These are phyloP conservation scores for Guadua angustifolia DNA, from an alignment of 176 grass and related monocot genomes.

Conservation along the genomic window DNA sequence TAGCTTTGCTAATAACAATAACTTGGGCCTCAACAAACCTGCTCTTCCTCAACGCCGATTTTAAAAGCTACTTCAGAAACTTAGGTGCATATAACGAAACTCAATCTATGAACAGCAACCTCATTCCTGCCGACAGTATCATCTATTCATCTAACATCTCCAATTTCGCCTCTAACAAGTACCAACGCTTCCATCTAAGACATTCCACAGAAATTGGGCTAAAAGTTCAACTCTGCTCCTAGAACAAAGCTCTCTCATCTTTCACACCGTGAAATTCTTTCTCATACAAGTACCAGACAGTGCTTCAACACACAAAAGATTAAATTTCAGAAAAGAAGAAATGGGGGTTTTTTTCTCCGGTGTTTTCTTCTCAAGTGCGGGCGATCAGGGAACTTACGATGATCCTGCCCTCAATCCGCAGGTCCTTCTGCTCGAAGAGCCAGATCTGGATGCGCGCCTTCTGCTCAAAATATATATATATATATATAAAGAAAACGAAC, in stretches of 20 bases:
- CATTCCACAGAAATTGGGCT: too few species aligned
- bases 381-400: too few species aligned
- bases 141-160: neutral
- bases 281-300: too few species aligned
- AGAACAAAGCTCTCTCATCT: too few species aligned
- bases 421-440: slow-evolving; percentile 96
- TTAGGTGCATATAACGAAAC: neutral
- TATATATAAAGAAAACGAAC: slow-evolving; percentile 31
- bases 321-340: too few species aligned
- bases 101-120: neutral
- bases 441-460: slow-evolving; percentile 98
- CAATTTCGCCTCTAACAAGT: neutral
- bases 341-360: too few species aligned
- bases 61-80: neutral
- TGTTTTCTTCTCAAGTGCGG: too few species aligned
- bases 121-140: neutral
- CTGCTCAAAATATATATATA: slow-evolving; percentile 49
- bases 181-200: neutral
- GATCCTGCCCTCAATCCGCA: slow-evolving; percentile 59
- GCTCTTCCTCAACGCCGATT: neutral
- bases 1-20: neutral
- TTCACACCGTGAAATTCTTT: too few species aligned
- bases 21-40: neutral
- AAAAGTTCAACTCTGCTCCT: too few species aligned
- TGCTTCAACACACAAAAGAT: too few species aligned